Evolutionary conservation across 73 alveolate genomes (phyloP).

Genomic region (Tetrahymena borealis): DNA sequence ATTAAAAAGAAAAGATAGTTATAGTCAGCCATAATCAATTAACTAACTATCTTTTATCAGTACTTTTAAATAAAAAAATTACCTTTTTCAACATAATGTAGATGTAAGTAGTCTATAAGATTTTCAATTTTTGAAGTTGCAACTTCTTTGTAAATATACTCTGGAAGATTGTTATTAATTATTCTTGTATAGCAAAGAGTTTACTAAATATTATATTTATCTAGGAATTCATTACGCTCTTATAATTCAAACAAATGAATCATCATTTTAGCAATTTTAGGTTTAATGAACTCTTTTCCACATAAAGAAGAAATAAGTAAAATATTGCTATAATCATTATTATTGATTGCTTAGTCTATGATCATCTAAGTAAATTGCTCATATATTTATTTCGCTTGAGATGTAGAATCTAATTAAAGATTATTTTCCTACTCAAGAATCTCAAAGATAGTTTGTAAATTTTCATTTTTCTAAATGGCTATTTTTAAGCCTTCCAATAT

Average conservation of each 20-base stretch:
- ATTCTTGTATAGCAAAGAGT: background rate
- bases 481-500: background rate
- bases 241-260: background rate
- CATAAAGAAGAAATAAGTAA: background rate
- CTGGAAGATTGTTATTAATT: background rate
- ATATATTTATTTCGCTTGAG: background rate
- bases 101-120: background rate
- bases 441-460: background rate
- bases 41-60: too few species aligned
- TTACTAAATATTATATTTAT: background rate
- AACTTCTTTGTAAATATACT: background rate
- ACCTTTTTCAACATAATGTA: background rate
- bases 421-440: background rate
- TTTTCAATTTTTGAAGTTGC: background rate
- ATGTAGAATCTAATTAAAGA: background rate
- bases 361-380: background rate
- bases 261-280: background rate
- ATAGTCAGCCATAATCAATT: too few species aligned
- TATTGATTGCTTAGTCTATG: background rate
- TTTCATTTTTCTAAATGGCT: background rate
- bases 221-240: background rate
- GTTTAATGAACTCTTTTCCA: background rate
- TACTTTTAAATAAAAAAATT: background rate
- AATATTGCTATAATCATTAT: background rate
- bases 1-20: too few species aligned